Conservation (phyloP, 106 monocot species). For the Cymbidium sinense region DNA sequence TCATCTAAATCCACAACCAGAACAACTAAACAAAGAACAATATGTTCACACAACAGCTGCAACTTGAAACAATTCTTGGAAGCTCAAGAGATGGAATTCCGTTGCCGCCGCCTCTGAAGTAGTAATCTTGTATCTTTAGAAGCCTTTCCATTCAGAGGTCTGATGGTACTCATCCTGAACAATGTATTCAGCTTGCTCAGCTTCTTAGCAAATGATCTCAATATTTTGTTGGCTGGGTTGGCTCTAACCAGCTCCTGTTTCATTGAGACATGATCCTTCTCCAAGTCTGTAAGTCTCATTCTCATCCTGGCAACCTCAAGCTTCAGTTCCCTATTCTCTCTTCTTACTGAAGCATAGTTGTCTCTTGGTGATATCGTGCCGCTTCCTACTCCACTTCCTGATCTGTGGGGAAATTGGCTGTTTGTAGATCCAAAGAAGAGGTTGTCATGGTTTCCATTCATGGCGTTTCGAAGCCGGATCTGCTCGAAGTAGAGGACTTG, state of each 20-base stretch:
- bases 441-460: slow-evolving; percentile 53
- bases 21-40: neutral
- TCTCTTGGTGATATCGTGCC: slow-evolving; percentile 73
- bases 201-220: slow-evolving; percentile 50
- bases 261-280: slow-evolving; percentile 86
- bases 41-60: neutral
- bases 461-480: slow-evolving; percentile 68
- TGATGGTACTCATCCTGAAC: slow-evolving; percentile 31
- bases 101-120: slow-evolving; percentile 51
- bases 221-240: slow-evolving; percentile 51
- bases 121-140: slow-evolving; percentile 32
- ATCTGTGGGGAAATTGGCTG: slow-evolving; percentile 39
- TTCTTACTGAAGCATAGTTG: slow-evolving; percentile 69
- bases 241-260: slow-evolving; percentile 60
- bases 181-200: slow-evolving; percentile 43
- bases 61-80: neutral
- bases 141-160: slow-evolving; percentile 21
- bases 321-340: slow-evolving; percentile 85
- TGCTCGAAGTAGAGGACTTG: slow-evolving; percentile 96
- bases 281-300: slow-evolving; percentile 79
- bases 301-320: slow-evolving; percentile 88
- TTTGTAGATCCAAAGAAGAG: slow-evolving; percentile 49
- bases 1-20: neutral
- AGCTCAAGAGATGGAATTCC: slow-evolving; percentile 59
- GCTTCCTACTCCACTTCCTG: slow-evolving; percentile 66